phyloP scores from a whole-genome alignment of 257 asterid genomes.

The Salvia rosmarinus region DNA sequence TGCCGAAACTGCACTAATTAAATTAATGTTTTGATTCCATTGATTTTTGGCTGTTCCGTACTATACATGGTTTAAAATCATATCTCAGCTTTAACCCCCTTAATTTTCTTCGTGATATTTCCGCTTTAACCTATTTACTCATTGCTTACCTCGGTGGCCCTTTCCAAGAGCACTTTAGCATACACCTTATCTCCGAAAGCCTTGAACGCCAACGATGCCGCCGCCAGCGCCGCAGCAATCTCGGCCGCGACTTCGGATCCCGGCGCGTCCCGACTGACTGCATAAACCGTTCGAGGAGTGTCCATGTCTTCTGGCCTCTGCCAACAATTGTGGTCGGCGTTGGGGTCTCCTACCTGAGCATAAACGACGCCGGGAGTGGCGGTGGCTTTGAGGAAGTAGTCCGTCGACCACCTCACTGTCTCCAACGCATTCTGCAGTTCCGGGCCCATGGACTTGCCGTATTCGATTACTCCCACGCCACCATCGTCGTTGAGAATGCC shows the following conservation, averaged over 20 bases:
- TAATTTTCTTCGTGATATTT: too few relatives aligned
- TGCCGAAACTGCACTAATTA: too few relatives aligned
- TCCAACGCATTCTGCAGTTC: conserved; percentile 40
- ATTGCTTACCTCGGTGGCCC: conserved; percentile 41
- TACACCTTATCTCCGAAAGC: conserved; percentile 41
- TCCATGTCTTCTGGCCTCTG: conserved; percentile 52
- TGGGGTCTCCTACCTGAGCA: conserved; percentile 47
- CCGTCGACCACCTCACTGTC: conserved; percentile 49
- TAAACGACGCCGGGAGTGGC: conserved; percentile 39
- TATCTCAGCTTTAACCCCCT: too few relatives aligned
- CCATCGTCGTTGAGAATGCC: conserved; percentile 53
- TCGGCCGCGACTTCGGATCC: conserved; percentile 58
- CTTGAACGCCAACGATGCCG: conserved; percentile 48
- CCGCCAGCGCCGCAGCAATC: conserved; percentile 52
- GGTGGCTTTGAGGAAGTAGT: conserved; percentile 49
- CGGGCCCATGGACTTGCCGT: conserved; percentile 46
- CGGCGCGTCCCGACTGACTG: conserved; percentile 37
- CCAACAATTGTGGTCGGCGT: conserved; percentile 48
- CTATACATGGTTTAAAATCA: too few relatives aligned
- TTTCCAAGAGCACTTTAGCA: conserved; percentile 40
- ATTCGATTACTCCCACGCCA: conserved; percentile 50
- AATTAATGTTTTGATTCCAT: too few relatives aligned
- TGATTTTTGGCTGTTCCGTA: too few relatives aligned
- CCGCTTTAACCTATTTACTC: too few relatives aligned
- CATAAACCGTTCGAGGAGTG: conserved; percentile 48